Percentiles rank a stretch among this genome's conserved stretches.
Conservation (phyloP, 2,329 filamentous ascomycete genomes). For the Pseudophaeomoniella oleicola region DNA sequence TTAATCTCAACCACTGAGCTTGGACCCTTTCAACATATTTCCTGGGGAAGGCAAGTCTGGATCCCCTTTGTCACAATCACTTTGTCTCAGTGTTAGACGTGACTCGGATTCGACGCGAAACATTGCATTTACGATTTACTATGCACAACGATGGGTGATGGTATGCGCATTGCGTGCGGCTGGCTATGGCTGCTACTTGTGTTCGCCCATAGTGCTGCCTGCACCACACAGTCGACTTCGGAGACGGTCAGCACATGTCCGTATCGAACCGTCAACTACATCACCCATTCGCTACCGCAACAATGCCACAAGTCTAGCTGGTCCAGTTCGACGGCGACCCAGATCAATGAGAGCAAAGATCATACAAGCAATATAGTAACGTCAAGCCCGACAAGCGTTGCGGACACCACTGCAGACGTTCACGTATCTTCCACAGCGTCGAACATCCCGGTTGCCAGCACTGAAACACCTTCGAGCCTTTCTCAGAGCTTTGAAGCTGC, state of each 20-base stretch:
- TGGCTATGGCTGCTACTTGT: not conserved
- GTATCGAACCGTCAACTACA: conserved; percentile 61
- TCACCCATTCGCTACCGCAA: conserved; percentile 62
- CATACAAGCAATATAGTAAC: conserved; percentile 3
- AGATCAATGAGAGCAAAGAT: conserved; percentile 5
- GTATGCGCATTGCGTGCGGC: not conserved
- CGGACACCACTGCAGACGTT: too few species aligned
- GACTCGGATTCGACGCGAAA: too few species aligned
- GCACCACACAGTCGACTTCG: not conserved
- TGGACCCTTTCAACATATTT: too few species aligned
- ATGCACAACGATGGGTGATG: not conserved
- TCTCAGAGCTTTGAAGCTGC: not conserved
- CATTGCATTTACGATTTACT: too few species aligned
- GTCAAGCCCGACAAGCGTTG: too few species aligned
- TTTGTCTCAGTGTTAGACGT: too few species aligned
- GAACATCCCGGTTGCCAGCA: not conserved
- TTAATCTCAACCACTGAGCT: too few species aligned
- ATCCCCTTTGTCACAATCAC: too few species aligned
- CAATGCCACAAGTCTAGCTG: conserved; percentile 58
- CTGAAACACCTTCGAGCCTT: too few species aligned
- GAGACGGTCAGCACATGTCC: conserved; percentile 22
- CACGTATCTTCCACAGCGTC: not conserved
- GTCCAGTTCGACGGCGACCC: conserved; percentile 17
- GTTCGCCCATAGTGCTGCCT: not conserved
- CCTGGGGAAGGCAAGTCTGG: too few species aligned